phyloP scores from a whole-genome alignment of 495 filamentous ascomycete genomes.

The Aspergillus avenaceus region DNA sequence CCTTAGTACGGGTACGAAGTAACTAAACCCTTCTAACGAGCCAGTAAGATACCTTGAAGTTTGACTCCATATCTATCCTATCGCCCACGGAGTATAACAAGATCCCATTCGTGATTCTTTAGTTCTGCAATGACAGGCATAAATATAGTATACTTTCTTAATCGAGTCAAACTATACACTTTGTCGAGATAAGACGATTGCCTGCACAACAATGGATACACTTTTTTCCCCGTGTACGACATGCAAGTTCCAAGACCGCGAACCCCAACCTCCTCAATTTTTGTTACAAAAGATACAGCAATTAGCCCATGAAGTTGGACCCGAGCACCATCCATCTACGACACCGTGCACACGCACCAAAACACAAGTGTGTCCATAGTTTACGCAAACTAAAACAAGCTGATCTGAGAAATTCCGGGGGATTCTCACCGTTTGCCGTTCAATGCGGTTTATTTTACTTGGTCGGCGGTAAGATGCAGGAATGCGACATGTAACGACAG shows the following conservation, averaged over 20 bases:
- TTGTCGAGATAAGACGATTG: not conserved
- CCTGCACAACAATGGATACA: no score
- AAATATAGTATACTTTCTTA: not conserved
- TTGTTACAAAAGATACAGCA: not conserved
- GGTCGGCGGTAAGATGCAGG: not conserved
- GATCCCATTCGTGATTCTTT: no score
- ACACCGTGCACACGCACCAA: slow-evolving; percentile 24
- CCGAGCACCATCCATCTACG: slow-evolving; percentile 24
- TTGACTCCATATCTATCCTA: no score
- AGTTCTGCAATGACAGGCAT: not conserved
- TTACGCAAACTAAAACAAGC: not conserved
- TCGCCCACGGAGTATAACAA: no score
- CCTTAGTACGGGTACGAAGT: not conserved
- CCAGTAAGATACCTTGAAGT: not conserved
- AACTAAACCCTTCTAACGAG: no score
- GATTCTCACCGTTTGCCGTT: slow-evolving; percentile 32
- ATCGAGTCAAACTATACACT: not conserved
- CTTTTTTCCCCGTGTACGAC: no score
- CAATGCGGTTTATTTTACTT: slow-evolving; percentile 2
- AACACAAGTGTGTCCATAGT: not conserved
- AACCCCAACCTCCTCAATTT: not conserved
- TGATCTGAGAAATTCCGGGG: slow-evolving; percentile 34
- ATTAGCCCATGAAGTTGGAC: not conserved
- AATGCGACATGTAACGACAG: slow-evolving; percentile 1
- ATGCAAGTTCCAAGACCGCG: no score